These are phyloP conservation scores for Termitomyces sp. DNA, from an alignment of 768 basidiomycete species.

Conservation along the genomic window DNA sequence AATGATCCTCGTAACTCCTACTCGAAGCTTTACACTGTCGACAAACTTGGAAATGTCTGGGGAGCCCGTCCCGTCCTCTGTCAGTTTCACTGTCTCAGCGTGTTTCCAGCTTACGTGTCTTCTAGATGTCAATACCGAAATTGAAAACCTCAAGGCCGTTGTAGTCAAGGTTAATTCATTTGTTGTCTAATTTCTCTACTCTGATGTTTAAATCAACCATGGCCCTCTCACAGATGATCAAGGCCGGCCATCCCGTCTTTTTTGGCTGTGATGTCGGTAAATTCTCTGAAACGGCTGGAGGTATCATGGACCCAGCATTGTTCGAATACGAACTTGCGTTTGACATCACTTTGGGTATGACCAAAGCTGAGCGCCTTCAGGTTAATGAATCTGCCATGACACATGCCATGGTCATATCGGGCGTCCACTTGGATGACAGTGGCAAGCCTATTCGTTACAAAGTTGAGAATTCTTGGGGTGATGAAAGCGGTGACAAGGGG, in stretches of 20 bases:
- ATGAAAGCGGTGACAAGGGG: slow-evolving; percentile 69
- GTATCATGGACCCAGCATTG: slow-evolving; percentile 83
- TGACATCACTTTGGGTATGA: slow-evolving; percentile 71
- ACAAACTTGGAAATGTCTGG: slow-evolving; percentile 91
- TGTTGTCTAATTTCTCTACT: not conserved
- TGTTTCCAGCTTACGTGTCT: not conserved
- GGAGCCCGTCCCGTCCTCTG: slow-evolving; percentile 80
- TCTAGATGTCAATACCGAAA: slow-evolving; percentile 85
- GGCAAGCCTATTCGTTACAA: slow-evolving; percentile 87
- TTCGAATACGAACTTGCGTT: slow-evolving; percentile 89
- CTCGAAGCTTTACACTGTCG: slow-evolving; percentile 82
- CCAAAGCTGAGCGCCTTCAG: slow-evolving; percentile 80
- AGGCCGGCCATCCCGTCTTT: slow-evolving; percentile 86
- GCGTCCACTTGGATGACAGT: slow-evolving; percentile 73
- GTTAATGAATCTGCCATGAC: slow-evolving; percentile 89
- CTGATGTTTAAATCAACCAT: not conserved
- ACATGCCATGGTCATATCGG: slow-evolving; percentile 93
- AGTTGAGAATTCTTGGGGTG: slow-evolving; percentile 96
- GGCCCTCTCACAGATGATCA: slow-evolving; percentile 47
- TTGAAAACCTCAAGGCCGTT: slow-evolving; percentile 72
- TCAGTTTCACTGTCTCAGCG: slow-evolving; percentile 31
- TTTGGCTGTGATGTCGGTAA: slow-evolving; percentile 97
- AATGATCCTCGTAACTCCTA: slow-evolving; percentile 90
- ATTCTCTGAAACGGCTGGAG: slow-evolving; percentile 60
- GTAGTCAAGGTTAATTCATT: slow-evolving; percentile 55